Conservation (phyloP, 495 filamentous ascomycete species). For the Penicillium roqueforti region DNA sequence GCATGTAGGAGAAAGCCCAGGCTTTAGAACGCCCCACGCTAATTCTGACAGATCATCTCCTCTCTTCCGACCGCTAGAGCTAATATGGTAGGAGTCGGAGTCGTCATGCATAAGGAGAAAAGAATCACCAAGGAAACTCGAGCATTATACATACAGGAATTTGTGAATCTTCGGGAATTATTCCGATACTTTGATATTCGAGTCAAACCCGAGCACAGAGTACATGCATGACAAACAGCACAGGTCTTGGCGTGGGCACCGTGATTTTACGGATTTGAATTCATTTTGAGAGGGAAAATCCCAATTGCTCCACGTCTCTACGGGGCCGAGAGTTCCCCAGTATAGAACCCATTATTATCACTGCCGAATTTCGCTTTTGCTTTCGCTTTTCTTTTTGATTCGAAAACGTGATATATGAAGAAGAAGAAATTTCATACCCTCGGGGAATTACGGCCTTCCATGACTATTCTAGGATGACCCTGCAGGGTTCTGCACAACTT, state of each 20-base stretch:
- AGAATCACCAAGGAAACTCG: background rate
- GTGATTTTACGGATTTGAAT: background rate
- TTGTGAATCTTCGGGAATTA: background rate
- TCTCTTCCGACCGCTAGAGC: conserved; percentile 13
- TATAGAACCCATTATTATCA: background rate
- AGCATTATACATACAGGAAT: background rate
- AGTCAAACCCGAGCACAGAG: background rate
- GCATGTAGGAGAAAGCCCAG: background rate
- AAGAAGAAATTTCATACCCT: background rate
- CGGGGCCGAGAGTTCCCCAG: conserved; percentile 13
- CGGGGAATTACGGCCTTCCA: background rate
- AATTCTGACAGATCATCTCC: conserved; percentile 26
- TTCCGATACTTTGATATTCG: background rate
- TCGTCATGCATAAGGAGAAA: background rate
- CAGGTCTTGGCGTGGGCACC: background rate
- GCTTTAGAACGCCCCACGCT: conserved; percentile 4
- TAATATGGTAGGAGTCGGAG: conserved; percentile 9
- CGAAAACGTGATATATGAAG: too few relatives aligned
- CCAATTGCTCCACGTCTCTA: conserved; percentile 19
- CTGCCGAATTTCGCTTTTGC: background rate
- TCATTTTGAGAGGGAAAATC: background rate
- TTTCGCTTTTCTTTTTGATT: background rate
- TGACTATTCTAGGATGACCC: background rate
- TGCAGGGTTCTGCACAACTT: background rate
- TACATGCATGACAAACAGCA: background rate